These are phyloP conservation scores for Tubosaeta brunneosetosa DNA, from an alignment of 768 basidiomycete species.

Conservation along the genomic window DNA sequence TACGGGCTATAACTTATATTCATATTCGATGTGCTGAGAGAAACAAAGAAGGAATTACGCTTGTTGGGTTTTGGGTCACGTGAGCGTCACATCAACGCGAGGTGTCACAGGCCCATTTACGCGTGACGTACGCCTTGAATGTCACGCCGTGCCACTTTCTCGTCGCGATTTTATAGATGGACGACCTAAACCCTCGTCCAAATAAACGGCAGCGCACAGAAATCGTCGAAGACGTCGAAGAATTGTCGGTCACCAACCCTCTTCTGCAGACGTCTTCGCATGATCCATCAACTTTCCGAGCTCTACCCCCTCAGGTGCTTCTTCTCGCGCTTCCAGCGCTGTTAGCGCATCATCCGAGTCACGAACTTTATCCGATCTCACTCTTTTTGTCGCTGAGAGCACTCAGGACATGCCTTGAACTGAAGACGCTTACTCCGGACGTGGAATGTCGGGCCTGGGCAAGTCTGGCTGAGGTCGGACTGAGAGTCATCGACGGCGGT, in stretches of 20 bases:
- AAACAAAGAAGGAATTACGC: no score
- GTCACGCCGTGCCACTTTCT: constrained; percentile 10
- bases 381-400: constrained; percentile 54
- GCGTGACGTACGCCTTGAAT: constrained; percentile 20
- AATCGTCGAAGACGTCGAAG: neutral
- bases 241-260: neutral
- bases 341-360: constrained; percentile 61
- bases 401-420: constrained; percentile 48
- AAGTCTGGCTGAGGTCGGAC: constrained; percentile 62
- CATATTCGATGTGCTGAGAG: no score
- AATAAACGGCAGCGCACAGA: constrained; percentile 31
- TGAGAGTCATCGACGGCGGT: constrained; percentile 49
- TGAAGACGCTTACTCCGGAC: constrained; percentile 48
- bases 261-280: neutral
- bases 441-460: constrained; percentile 72
- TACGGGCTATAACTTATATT: no score
- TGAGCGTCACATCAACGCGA: constrained; percentile 20
- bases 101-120: constrained; percentile 27
- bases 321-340: constrained; percentile 60
- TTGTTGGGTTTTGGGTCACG: neutral
- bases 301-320: constrained; percentile 42
- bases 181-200: constrained; percentile 30
- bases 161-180: constrained; percentile 15
- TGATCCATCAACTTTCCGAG: constrained; percentile 18
- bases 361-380: constrained; percentile 49